phyloP scores from a whole-genome alignment of 1,284 basidiomycete genomes.

The Cutaneotrichosporon daszewskae region DNA sequence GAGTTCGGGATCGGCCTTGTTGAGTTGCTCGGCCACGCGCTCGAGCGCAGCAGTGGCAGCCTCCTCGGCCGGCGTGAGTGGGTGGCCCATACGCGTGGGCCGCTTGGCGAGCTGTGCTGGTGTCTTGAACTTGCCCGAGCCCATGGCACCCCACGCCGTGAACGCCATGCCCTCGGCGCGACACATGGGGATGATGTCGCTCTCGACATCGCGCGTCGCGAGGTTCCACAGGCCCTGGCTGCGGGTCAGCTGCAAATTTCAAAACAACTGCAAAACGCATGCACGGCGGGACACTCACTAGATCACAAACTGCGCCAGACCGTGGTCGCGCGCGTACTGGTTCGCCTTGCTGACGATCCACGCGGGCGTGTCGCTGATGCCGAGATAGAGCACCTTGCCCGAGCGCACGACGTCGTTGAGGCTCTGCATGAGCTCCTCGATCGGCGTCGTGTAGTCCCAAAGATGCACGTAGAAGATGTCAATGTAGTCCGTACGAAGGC shows the following conservation, averaged over 20 bases:
- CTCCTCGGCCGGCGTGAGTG: constrained; percentile 27
- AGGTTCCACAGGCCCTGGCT: constrained; percentile 55
- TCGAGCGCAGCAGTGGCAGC: constrained; percentile 12
- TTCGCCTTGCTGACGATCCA: constrained; percentile 57
- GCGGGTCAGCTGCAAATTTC: background rate
- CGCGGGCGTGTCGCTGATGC: constrained; percentile 52
- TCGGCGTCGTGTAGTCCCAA: constrained; percentile 47
- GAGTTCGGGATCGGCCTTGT: constrained; percentile 24
- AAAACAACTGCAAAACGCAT: background rate
- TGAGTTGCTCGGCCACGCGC: background rate
- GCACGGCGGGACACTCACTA: too few species aligned
- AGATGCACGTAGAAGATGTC: constrained; percentile 50
- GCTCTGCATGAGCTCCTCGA: constrained; percentile 49
- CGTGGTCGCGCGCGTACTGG: constrained; percentile 52
- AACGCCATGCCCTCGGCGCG: constrained; percentile 46
- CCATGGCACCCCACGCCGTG: constrained; percentile 47
- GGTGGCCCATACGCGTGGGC: constrained; percentile 8
- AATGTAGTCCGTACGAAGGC: constrained; percentile 49
- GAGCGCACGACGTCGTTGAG: constrained; percentile 43
- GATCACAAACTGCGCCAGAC: constrained; percentile 55
- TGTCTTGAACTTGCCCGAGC: constrained; percentile 47
- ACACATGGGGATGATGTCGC: constrained; percentile 53
- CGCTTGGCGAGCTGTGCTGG: constrained; percentile 40
- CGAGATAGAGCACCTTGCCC: constrained; percentile 49
- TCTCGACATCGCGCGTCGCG: constrained; percentile 51